Base-by-base conservation (phyloP, 352 stramenopile species). In the Paralagenidium karlingii region DNA sequence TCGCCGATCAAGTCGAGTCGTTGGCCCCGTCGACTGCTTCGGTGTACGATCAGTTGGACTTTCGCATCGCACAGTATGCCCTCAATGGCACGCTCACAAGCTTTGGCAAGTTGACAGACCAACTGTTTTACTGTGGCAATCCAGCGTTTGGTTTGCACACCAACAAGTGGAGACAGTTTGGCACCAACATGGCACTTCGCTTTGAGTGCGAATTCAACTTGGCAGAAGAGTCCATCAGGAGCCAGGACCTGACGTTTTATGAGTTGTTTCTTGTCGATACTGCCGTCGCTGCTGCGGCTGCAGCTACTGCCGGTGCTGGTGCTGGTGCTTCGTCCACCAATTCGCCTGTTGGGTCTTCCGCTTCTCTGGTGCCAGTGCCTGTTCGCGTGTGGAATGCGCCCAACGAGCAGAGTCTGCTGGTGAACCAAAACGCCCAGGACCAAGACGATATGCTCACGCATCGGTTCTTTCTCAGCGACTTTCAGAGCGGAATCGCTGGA, bases 381-480 rank as follows among this genome's bases (percentile, higher is more conserved):
- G 68, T 98, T 13, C 3, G 22, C 30, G 19, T 20, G 30, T 22
- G 3, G 22, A 7, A 8, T 8, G 22, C 3, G 7, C 19, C 3
- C 7, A 36, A 36, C 30, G 7, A 22, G 19, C 62, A 82, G 34
- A 90, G 90, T 43, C 47, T 77, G 1, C 37, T 68, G 47, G 43
- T 75, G 42, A 98, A 97, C 54, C 52, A 68, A 5, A 96, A 97
- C 43, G 43, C 45, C 1, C 82, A 96, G 40, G 48, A 55, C 6
- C 28, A 66, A 9, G 68, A 96, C 58, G 83, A 97, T 51, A 59
- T 89, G 16, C 60, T 96, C 15, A 91, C 59, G 24, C 75, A 95
- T 19, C 68, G 89, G 1, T 98, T 97, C 48, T 94, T 96, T 48
- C 52, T 97, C 20, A 88, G 87, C 38, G 92, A 98, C 46, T 62